These are phyloP conservation scores for Trichomonas vaginalis DNA, from an alignment of 208 protist genomes.

Conservation along the genomic window DNA sequence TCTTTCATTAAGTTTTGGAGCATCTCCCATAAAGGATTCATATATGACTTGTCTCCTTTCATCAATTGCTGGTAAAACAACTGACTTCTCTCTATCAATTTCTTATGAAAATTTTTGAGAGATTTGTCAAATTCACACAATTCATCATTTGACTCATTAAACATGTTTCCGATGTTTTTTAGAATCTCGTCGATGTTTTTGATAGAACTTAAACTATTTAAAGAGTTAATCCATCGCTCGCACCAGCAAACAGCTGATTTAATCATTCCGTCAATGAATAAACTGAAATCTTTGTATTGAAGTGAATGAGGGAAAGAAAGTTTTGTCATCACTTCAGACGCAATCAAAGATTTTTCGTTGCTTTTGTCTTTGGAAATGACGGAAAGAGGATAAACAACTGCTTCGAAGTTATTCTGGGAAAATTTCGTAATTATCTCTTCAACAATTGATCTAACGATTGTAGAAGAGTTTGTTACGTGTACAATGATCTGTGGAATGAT, in stretches of 20 bases:
- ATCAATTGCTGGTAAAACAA: background rate
- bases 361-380: background rate
- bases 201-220: background rate
- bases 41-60: background rate
- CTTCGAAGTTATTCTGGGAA: background rate
- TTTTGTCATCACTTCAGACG: background rate
- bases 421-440: background rate
- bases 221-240: background rate
- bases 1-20: background rate
- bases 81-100: background rate
- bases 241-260: background rate
- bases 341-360: background rate
- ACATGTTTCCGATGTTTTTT: background rate
- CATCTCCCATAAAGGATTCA: background rate
- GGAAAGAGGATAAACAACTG: background rate
- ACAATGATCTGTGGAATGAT: slow-evolving; percentile 1
- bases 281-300: background rate
- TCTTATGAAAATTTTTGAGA: background rate
- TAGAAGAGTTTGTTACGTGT: background rate
- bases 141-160: background rate
- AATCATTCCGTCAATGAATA: background rate
- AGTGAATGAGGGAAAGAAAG: background rate
- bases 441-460: background rate
- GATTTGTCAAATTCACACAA: background rate
- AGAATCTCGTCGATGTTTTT: background rate